A percentile compares a stretch with the other conserved stretches of the same genome.
phyloP scores from a whole-genome alignment of 768 basidiomycete species.

The Termitomyces heimii region DNA sequence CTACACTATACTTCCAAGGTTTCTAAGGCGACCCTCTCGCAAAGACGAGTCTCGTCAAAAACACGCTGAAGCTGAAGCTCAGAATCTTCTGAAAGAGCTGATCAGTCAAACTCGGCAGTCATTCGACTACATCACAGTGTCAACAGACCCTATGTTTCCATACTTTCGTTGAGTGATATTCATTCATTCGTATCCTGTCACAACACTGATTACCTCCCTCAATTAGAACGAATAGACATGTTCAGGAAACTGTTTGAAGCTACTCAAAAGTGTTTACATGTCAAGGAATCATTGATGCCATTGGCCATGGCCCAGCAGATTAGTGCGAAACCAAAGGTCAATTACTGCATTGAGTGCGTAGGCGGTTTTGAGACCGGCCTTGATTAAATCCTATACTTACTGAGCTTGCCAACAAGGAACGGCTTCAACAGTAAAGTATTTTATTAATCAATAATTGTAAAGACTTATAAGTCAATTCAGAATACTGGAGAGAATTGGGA shows the following conservation, averaged over 20 bases:
- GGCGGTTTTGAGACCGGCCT: not conserved
- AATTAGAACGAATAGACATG: not conserved
- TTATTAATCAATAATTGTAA: not conserved
- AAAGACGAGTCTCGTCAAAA: not conserved
- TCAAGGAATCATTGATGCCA: conserved; percentile 1
- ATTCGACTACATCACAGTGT: not conserved
- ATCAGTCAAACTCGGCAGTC: not conserved
- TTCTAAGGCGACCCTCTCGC: not conserved
- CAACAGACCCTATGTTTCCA: not conserved
- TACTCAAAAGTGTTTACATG: not conserved
- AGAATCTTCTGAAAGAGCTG: not conserved
- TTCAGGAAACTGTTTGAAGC: not conserved
- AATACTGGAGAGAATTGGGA: not conserved
- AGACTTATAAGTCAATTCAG: not conserved
- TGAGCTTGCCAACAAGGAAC: not conserved
- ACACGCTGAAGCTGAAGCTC: not conserved
- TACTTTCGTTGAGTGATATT: not conserved
- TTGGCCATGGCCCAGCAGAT: conserved; percentile 3
- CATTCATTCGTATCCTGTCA: not conserved
- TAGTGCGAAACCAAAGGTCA: not conserved
- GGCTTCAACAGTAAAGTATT: not conserved
- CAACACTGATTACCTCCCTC: not conserved
- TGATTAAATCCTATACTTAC: not conserved
- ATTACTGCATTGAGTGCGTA: not conserved
- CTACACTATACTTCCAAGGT: not conserved